A percentile compares a stretch with the other conserved stretches of the same genome.
Evolutionary conservation across 257 asterid genomes (phyloP).

Genomic region (Rubia yunnanensis): DNA sequence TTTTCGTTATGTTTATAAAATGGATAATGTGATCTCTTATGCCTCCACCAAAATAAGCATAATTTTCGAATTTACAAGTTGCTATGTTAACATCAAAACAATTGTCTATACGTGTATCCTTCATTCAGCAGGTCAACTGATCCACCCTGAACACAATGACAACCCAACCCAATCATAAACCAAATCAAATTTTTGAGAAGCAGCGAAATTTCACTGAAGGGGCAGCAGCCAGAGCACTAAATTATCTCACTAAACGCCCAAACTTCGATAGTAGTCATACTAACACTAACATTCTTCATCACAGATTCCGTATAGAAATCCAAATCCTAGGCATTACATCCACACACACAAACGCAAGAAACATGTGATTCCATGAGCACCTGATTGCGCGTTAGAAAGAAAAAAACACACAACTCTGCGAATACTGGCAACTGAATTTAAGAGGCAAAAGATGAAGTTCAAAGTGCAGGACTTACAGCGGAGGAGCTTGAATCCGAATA

Average conservation of each 20-base stretch:
- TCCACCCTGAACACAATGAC: background rate
- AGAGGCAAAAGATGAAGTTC: too few species aligned
- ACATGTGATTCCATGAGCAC: background rate
- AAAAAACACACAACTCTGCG: background rate
- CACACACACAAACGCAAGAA: background rate
- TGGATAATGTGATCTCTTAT: background rate
- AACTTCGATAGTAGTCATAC: background rate
- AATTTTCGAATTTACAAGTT: background rate
- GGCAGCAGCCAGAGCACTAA: background rate
- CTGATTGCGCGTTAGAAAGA: background rate
- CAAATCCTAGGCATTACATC: background rate
- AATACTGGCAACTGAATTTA: background rate
- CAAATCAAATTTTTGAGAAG: background rate
- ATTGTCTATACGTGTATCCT: background rate
- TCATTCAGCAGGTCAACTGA: background rate
- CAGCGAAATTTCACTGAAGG: background rate
- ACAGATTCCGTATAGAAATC: background rate
- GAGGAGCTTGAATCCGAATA: conserved; percentile 50
- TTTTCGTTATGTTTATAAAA: background rate
- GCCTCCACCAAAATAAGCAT: background rate
- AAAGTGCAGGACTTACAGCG: conserved; percentile 36
- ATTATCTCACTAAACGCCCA: background rate
- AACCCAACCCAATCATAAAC: background rate
- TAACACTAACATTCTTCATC: background rate
- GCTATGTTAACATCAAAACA: background rate